phyloP scores from a whole-genome alignment of 2,329 filamentous ascomycete genomes.

The Fusarium continuum region DNA sequence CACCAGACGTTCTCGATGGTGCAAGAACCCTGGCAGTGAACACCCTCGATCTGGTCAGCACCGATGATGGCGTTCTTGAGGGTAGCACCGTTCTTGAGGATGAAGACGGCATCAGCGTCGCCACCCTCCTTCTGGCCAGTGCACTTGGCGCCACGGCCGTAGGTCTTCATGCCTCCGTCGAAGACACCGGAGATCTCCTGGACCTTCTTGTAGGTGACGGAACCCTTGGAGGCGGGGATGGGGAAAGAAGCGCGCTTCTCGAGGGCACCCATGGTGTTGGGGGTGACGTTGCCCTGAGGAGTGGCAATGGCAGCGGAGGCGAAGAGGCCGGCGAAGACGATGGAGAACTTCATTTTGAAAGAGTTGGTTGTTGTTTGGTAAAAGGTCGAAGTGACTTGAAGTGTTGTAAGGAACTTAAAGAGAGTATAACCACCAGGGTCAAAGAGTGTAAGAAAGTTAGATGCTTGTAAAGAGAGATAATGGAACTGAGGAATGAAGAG shows the following conservation, averaged over 20 bases:
- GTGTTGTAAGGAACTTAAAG: constrained; percentile 22
- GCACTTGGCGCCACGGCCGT: constrained; percentile 37
- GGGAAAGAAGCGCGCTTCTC: constrained; percentile 40
- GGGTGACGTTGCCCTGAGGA: constrained; percentile 38
- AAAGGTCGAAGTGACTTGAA: not conserved
- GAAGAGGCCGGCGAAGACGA: constrained; percentile 34
- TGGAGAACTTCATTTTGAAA: constrained; percentile 41
- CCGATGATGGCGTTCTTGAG: constrained; percentile 40
- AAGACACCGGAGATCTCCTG: constrained; percentile 28
- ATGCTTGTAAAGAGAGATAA: constrained; percentile 15
- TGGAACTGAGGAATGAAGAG: not conserved
- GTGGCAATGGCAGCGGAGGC: constrained; percentile 34
- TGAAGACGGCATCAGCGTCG: constrained; percentile 33
- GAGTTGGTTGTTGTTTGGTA: not conserved
- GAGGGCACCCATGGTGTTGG: constrained; percentile 41
- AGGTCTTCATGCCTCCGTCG: constrained; percentile 38
- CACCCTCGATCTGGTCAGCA: constrained; percentile 35
- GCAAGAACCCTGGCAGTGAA: constrained; percentile 38
- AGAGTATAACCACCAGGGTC: constrained; percentile 41
- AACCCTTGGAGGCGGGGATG: constrained; percentile 39
- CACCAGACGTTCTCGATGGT: constrained; percentile 41
- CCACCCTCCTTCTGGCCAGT: constrained; percentile 31
- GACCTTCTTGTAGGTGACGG: constrained; percentile 38
- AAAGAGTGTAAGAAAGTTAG: constrained; percentile 30
- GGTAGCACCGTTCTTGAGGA: constrained; percentile 38